Base-by-base conservation (phyloP, 805 yeast genomes). In the Saccharomycopsis selenospora region DNA sequence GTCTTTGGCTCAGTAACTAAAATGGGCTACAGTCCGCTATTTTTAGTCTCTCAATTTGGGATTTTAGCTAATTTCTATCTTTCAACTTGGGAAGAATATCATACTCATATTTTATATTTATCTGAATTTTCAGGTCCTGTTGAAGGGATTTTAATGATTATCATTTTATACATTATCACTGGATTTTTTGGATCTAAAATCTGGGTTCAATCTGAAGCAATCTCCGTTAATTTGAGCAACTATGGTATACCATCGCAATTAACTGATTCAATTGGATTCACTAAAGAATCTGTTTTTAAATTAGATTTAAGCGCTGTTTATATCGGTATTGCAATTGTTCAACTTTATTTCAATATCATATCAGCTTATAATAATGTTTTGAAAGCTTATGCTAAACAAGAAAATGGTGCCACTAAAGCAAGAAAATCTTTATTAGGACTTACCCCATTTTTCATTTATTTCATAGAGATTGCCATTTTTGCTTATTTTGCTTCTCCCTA, bases 81-180 rank as follows among this genome's bases (percentile, higher is more conserved):
- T 44, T 82, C 95, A 33, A 90, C 97, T 0, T 90, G 97, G 97
- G 98, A 90, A 66, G 96, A 89, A 62, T 90, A 78, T 63, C 91
- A 89, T 61, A 90, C 97, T 0, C 95, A 88, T 58, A 80, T 79
- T 42, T 69, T 90, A 45, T 90, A 73, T 63, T 69, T 90, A 46
- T 79, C 91, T 29, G 80, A 75, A 53, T 80, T 87, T 58, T 84
- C 95, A 11, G 98, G 98, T 0, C 98, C 98, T 0, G 97, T 91
- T 3, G 98, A 90, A 65, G 98, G 98, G 2, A 85, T 90, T 25
- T 61, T 88, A 55, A 71, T 82, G 66, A 69, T 87, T 46, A 64
- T 76, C 20, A 62, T 58, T 0, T 66, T 82, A 14, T 87, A 77
- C 59, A 48, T 77, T 3, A 40, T 75, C 20, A 84, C 95, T 0